These are phyloP conservation scores for Harringtonia aguacate DNA, from an alignment of 2,329 filamentous ascomycete species.

Conservation along the genomic window DNA sequence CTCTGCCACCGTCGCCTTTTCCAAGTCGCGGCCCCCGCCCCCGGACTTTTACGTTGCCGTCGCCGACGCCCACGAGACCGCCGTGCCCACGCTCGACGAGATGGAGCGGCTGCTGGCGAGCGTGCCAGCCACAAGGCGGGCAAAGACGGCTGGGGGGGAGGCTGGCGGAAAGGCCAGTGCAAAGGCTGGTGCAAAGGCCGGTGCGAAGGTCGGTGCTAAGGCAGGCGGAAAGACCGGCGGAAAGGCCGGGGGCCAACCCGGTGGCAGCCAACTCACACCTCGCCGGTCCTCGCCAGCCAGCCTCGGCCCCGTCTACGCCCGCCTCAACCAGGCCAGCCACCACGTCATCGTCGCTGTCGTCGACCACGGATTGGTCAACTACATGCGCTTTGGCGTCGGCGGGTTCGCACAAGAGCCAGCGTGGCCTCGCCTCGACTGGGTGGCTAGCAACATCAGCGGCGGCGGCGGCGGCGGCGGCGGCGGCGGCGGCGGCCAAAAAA, in stretches of 20 bases:
- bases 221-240: no score
- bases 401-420: slow-evolving; percentile 68
- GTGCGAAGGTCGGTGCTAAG: no score
- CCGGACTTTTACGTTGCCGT: slow-evolving; percentile 84
- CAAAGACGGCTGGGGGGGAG: no score
- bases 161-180: not conserved
- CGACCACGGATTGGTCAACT: slow-evolving; percentile 83
- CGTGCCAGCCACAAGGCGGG: no score
- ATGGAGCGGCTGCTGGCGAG: slow-evolving; percentile 61
- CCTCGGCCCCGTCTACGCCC: slow-evolving; percentile 49
- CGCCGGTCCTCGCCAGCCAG: no score
- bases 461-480: slow-evolving; percentile 17
- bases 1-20: slow-evolving; percentile 47
- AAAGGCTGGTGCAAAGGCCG: no score
- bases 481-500: not conserved
- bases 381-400: slow-evolving; percentile 68
- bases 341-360: slow-evolving; percentile 82
- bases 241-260: no score
- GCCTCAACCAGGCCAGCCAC: slow-evolving; percentile 73
- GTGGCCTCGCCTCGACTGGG: slow-evolving; percentile 45
- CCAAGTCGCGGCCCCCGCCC: slow-evolving; percentile 64
- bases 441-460: slow-evolving; percentile 22
- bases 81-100: slow-evolving; percentile 63
- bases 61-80: slow-evolving; percentile 61
- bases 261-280: no score